phyloP scores from a whole-genome alignment of 495 filamentous ascomycete genomes.

The Aspergillus panamensis region DNA sequence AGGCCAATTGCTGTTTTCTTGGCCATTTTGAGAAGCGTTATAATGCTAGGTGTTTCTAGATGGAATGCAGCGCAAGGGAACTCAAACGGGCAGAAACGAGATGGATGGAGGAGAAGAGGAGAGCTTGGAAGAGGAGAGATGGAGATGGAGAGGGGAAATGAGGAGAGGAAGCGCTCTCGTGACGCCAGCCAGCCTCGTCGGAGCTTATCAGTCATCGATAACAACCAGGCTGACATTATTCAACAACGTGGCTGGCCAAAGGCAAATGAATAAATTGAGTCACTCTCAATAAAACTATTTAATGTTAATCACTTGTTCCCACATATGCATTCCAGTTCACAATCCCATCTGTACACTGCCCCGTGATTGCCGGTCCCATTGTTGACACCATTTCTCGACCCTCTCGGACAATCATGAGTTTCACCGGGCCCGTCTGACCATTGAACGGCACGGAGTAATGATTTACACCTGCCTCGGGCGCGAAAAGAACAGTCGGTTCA shows the following conservation, averaged over 20 bases:
- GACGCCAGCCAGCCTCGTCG: not conserved
- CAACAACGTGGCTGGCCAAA: not conserved
- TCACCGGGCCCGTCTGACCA: conserved; percentile 48
- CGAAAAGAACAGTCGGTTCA: conserved; percentile 38
- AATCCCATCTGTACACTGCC: conserved; percentile 42
- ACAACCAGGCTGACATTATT: not conserved
- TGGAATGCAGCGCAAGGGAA: not conserved
- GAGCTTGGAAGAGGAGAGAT: not conserved
- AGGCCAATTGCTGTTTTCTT: conserved; percentile 18
- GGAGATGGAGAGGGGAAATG: not conserved
- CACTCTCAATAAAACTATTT: not conserved
- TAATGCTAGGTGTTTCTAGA: not conserved
- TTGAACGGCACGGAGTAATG: conserved; percentile 50
- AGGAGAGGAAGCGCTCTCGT: conserved; percentile 3
- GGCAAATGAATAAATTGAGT: not conserved
- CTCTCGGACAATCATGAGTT: conserved; percentile 46
- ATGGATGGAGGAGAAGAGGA: not conserved
- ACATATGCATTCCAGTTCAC: conserved; percentile 52
- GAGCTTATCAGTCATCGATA: not conserved
- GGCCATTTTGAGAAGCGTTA: conserved; percentile 18
- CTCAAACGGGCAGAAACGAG: not conserved
- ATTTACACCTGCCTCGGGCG: conserved; percentile 44
- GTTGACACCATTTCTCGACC: conserved; percentile 22
- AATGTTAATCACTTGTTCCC: conserved; percentile 32
- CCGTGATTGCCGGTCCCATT: conserved; percentile 49